Evolutionary conservation across 1,284 basidiomycete genomes (phyloP).

Genomic region (Cryptococcus floricola): DNA sequence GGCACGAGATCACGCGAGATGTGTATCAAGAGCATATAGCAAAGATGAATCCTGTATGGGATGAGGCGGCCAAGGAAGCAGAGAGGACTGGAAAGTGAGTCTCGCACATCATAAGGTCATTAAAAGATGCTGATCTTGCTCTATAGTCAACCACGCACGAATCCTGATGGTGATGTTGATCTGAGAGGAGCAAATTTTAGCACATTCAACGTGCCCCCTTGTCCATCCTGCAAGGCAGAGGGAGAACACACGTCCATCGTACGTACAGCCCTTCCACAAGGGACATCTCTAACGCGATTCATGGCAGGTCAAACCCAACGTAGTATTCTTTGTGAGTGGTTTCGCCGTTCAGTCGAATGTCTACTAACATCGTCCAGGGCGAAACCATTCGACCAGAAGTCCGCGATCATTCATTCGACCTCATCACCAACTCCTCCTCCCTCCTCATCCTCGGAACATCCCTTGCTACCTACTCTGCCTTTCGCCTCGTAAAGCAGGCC

Average conservation of each 20-base stretch:
- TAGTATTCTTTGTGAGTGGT: constrained; percentile 66
- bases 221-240: constrained; percentile 60
- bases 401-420: constrained; percentile 64
- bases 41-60: constrained; percentile 72
- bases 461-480: constrained; percentile 87
- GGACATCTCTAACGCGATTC: constrained; percentile 3
- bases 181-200: constrained; percentile 70
- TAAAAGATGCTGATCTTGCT: constrained; percentile 3
- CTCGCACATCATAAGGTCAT: background rate
- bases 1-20: constrained; percentile 64
- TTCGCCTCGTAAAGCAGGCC: constrained; percentile 76
- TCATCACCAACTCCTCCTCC: constrained; percentile 61
- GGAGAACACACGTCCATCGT: constrained; percentile 53
- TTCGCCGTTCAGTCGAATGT: background rate
- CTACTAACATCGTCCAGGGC: constrained; percentile 48
- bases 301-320: constrained; percentile 65
- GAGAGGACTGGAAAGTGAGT: constrained; percentile 57
- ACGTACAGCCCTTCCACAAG: constrained; percentile 38
- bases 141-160: constrained; percentile 63
- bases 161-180: constrained; percentile 91
- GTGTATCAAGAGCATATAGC: constrained; percentile 72
- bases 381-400: constrained; percentile 67
- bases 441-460: constrained; percentile 81
- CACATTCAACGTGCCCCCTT: constrained; percentile 73
- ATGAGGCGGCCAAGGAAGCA: constrained; percentile 62